A percentile compares a stretch with the other conserved stretches of the same genome.
Evolutionary conservation across 345 rosid genomes (phyloP).

Genomic region (Eucalyptus erythrocorys): DNA sequence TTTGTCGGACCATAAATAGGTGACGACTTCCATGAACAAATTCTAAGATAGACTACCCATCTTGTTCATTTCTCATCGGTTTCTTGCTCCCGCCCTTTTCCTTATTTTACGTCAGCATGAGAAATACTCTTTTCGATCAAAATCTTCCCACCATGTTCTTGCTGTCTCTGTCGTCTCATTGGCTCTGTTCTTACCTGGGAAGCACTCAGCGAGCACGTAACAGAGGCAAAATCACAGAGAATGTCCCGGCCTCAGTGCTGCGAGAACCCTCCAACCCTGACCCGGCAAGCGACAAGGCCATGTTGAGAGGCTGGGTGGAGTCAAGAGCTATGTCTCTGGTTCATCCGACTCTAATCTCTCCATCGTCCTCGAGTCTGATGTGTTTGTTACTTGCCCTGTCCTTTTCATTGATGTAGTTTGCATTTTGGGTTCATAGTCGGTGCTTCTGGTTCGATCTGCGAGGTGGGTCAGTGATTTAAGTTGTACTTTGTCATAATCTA

Average conservation of each 20-base stretch:
- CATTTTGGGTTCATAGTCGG: not conserved
- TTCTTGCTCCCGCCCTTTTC: not conserved
- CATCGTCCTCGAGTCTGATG: conserved; percentile 52
- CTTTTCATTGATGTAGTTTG: not conserved
- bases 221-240: not conserved
- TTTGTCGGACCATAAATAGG: not conserved
- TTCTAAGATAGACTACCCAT: not conserved
- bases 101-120: not conserved
- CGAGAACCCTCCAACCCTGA: conserved; percentile 47
- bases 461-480: not conserved
- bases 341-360: conserved; percentile 35
- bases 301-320: conserved; percentile 44
- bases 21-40: not conserved
- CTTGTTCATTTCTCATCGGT: not conserved
- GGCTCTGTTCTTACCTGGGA: not conserved
- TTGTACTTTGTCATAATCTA: not conserved
- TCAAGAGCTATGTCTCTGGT: conserved; percentile 49
- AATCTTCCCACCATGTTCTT: not conserved
- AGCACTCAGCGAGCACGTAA: not conserved
- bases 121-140: no score
- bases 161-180: not conserved
- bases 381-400: conserved; percentile 6
- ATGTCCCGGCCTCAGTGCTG: conserved; percentile 75
- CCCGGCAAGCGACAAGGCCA: conserved; percentile 34
- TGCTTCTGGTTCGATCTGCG: not conserved